These are phyloP conservation scores for Pistacia integerrima DNA, from an alignment of 345 rosid genomes.

Conservation along the genomic window DNA sequence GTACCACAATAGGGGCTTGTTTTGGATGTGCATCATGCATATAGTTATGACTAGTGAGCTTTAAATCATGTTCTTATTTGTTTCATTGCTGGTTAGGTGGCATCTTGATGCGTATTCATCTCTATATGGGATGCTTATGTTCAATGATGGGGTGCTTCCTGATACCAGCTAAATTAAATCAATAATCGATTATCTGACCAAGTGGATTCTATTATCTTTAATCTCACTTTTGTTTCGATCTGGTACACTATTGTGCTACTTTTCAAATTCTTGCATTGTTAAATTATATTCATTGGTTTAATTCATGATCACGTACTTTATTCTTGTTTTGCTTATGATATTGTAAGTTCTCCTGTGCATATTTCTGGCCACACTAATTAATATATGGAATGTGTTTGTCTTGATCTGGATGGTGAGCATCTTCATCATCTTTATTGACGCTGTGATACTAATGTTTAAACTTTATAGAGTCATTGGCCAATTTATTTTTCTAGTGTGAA, in stretches of 20 bases:
- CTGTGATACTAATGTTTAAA: not conserved
- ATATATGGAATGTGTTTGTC: not conserved
- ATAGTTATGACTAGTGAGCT: not conserved
- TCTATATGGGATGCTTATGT: not conserved
- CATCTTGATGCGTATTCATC: slow-evolving; percentile 27
- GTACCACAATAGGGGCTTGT: not conserved
- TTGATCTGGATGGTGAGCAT: not conserved
- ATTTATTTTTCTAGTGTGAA: not conserved
- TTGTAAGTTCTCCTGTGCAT: not conserved
- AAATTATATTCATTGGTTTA: not conserved
- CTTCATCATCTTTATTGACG: not conserved
- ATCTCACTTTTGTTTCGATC: slow-evolving; percentile 34
- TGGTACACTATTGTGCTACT: not conserved
- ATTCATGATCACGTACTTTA: not conserved
- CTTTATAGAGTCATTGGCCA: too few species aligned
- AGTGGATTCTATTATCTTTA: slow-evolving; percentile 15
- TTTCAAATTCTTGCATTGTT: not conserved
- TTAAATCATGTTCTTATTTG: not conserved
- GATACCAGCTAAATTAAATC: slow-evolving; percentile 33
- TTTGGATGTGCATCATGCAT: not conserved
- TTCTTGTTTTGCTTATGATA: not conserved
- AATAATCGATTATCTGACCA: slow-evolving; percentile 25
- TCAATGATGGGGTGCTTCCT: slow-evolving; percentile 39
- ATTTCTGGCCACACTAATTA: not conserved
- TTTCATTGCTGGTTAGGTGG: slow-evolving; percentile 34